Base-by-base conservation (phyloP, 139 green algal genomes). In the Tetradesmus lagerheimii region DNA sequence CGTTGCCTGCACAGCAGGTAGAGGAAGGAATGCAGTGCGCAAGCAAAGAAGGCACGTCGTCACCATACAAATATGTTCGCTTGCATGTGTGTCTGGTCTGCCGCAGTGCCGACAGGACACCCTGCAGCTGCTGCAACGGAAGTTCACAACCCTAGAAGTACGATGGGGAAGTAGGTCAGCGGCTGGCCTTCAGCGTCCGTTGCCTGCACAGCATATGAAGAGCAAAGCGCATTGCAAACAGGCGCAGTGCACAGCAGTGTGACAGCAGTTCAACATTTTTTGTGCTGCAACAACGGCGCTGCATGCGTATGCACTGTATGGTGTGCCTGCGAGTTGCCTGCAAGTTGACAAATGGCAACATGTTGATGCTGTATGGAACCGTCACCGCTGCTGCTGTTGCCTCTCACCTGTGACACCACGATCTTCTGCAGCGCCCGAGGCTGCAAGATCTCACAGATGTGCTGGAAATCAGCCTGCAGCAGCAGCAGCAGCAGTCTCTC, bases 391-490 rank as follows among this genome's bases (percentile, higher is more conserved):
- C 57, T 71, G 20, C 57, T 71, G 57, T 1, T 71, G 57, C 57
- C 8, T 4, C 29, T 9, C 57, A 86, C 80, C 45, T 86, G 53
- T 50, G 80, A 39, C 8, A 87, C 39, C 47, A 62, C 74, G 27
- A 87, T 77, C 34, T 76, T 87, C 3, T 35, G 45, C 53, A 87
- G 31, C 45, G 81, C 53, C 1, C 34, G 53, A 1, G 34, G 53
- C 53, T 87, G 20, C 20, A 86, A 47, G 25, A 74, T 74, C 80
- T 86, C n/a, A 74, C 80, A 86, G 0, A 86, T 74, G 29, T 53
- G 43, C 20, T 86, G 35, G 80, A 86, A 86, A 14, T 85, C 80
- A 35, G 80, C 80, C 80, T 85, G 80, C 50, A 64, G 50, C 50
- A 64, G 50, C 50, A 64, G 50, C 50, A 64, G 50, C 50, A 64